A percentile compares a stretch with the other conserved stretches of the same genome.
These are phyloP conservation scores for Gnomoniopsis sp. DNA, from an alignment of 2,329 filamentous ascomycete species.

Conservation along the genomic window DNA sequence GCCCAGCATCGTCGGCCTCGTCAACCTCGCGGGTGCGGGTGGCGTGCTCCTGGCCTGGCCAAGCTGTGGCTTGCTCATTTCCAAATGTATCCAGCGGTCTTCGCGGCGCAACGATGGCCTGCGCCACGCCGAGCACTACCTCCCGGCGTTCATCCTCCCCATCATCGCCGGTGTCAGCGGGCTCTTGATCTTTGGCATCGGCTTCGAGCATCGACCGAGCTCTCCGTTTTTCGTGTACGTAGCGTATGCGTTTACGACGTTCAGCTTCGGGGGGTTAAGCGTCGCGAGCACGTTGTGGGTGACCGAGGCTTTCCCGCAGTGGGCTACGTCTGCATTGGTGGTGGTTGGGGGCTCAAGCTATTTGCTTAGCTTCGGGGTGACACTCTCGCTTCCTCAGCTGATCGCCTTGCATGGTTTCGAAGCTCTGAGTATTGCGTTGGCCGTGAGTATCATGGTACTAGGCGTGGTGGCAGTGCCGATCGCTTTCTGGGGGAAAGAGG, in stretches of 20 bases:
- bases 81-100: not conserved
- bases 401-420: not conserved
- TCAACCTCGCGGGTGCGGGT: not conserved
- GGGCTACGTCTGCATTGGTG: not conserved
- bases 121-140: slow-evolving; percentile 25
- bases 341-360: not conserved
- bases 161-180: not conserved
- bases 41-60: not conserved
- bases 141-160: slow-evolving; percentile 21
- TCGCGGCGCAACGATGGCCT: slow-evolving; percentile 21
- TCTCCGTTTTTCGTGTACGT: not conserved
- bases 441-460: not conserved
- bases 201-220: not conserved
- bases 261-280: not conserved
- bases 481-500: not conserved
- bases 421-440: not conserved
- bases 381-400: not conserved
- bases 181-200: not conserved
- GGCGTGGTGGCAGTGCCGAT: not conserved
- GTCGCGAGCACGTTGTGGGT: not conserved
- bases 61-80: not conserved
- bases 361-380: not conserved
- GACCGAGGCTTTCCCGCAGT: not conserved
- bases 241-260: not conserved
- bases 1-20: not conserved